phyloP scores from a whole-genome alignment of 2,329 filamentous ascomycete genomes.

The Chaetothyriales sp. region DNA sequence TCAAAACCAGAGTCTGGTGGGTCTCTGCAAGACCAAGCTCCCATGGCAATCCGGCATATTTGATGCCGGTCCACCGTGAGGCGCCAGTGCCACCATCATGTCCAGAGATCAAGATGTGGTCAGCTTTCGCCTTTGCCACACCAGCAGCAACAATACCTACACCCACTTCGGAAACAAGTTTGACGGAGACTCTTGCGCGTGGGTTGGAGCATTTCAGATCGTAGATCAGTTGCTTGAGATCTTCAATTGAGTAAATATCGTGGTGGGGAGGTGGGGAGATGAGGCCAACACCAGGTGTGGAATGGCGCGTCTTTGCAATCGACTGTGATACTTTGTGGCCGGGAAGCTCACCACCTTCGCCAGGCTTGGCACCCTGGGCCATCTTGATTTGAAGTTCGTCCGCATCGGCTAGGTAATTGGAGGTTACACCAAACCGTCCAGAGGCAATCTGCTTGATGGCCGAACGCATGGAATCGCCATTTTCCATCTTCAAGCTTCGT shows the following conservation, averaged over 20 bases:
- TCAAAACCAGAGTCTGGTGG: constrained; percentile 88
- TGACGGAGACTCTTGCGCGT: constrained; percentile 82
- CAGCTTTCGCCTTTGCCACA: constrained; percentile 93
- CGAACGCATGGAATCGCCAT: constrained; percentile 92
- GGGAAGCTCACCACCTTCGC: constrained; percentile 91
- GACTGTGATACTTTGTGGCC: constrained; percentile 93
- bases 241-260: constrained; percentile 97
- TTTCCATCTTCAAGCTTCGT: constrained; percentile 71
- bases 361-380: constrained; percentile 95
- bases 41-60: constrained; percentile 94
- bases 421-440: constrained; percentile 90
- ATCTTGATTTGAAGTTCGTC: constrained; percentile 99
- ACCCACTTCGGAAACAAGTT: constrained; percentile 93
- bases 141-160: constrained; percentile 95
- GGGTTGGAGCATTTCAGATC: constrained; percentile 95
- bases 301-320: constrained; percentile 89
- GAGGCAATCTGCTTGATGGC: constrained; percentile 97
- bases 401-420: constrained; percentile 83
- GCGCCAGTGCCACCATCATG: constrained; percentile 96
- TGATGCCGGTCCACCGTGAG: constrained; percentile 96
- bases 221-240: constrained; percentile 95
- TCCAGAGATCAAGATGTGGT: constrained; percentile 91
- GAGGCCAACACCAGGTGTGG: constrained; percentile 86
- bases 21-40: constrained; percentile 93
- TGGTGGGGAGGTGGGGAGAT: constrained; percentile 94